Evolutionary conservation across 306 rosid genomes (phyloP), one percentile per base, ranked within the genome.

Genomic region (Cercis canadensis): DNA sequence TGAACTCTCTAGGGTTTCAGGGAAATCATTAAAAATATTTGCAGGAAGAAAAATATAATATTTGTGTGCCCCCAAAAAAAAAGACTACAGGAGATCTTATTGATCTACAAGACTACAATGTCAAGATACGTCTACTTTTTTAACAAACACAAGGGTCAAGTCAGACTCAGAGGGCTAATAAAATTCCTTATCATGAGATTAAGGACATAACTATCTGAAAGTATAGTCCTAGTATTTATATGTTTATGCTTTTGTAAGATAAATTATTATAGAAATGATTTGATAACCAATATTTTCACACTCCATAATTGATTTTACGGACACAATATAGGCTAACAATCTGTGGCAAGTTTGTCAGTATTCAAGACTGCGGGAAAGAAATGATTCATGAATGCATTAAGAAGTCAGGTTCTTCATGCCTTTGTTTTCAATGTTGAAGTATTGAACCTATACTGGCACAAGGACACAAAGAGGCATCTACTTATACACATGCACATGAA

Each of bases 321-420:
- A 70, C 72, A 12, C 29, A 65, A 52, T 43, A 62, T 43, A 17
- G 43, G 37, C 66, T 41, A 66, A 55, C 60, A 56, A 46, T 72
- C 69, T 4, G 24, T 16, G 39, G 57, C 47, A 55, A 11, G 44
- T 37, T 54, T 6, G 24, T n/a, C 10, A 62, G 44, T 36, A 57
- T 69, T 46, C 16, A 24, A 10, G 47, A 7, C 44, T 47, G 29
- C 2, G 34, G 15, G 16, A 57, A 65, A 40, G 34, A 57, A 18
- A 33, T 46, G 8, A 69, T 19, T 49, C 13, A 29, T 17, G 33
- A 29, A 57, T 54, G 54, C 53, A 60, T 39, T 45, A 8, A 34
- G 64, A 34, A 39, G 9, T 61, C 17, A 68, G 40, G 39, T 59
- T 43, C 41, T 68, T 46, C 47, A 54, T 37, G 24, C 67, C 36